A percentile compares a stretch with the other conserved stretches of the same genome.
phyloP scores from a whole-genome alignment of 2,329 filamentous ascomycete genomes.

The Ophiostoma quercus region DNA sequence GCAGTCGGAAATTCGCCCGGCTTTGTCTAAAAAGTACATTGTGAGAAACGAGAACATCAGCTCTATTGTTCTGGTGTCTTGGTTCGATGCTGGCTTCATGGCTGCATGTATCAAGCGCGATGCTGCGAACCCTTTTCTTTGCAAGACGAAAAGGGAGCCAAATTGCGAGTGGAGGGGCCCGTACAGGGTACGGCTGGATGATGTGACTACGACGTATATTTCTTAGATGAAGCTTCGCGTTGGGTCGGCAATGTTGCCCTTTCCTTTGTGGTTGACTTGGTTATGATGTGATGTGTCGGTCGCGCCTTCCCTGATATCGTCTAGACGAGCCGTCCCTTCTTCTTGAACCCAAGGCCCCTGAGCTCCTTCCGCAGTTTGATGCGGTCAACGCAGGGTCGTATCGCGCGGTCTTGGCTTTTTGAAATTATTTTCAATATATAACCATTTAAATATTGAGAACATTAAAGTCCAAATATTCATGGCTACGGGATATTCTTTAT shows the following conservation, averaged over 20 bases:
- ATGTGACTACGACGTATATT: background rate
- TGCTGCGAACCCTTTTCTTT: background rate
- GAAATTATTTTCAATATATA: background rate
- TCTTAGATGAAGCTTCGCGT: background rate
- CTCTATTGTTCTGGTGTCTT: background rate
- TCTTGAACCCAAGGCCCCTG: background rate
- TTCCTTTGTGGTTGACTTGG: background rate
- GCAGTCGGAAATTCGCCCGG: background rate
- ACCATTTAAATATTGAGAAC: background rate
- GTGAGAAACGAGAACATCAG: background rate
- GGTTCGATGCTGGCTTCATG: background rate
- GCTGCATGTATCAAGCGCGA: background rate
- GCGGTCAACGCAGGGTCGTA: slow-evolving; percentile 1
- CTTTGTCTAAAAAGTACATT: background rate
- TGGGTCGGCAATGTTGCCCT: background rate
- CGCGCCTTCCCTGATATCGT: background rate
- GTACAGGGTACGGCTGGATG: background rate
- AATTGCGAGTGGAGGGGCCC: background rate
- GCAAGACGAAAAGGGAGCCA: background rate
- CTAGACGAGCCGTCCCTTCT: slow-evolving; percentile 13
- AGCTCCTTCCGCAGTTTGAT: background rate
- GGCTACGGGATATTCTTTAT: no score
- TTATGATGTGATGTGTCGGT: slow-evolving; percentile 1
- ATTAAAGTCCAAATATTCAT: background rate
- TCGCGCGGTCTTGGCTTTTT: slow-evolving; percentile 2